These are phyloP conservation scores for Psilocybe sp. DNA, from an alignment of 768 basidiomycete species.

Conservation along the genomic window DNA sequence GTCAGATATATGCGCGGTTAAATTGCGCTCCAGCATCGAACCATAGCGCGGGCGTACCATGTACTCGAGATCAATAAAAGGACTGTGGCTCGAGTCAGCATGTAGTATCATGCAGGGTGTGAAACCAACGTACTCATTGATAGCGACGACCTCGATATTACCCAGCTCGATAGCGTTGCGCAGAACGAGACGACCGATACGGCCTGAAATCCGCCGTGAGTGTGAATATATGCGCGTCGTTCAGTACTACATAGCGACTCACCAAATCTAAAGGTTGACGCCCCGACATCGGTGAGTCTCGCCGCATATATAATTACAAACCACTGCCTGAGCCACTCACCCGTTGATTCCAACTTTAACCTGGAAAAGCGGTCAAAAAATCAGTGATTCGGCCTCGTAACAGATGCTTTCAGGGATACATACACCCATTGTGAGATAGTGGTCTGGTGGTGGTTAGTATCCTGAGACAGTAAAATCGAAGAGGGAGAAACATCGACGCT, in stretches of 20 bases:
- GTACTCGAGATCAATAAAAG: constrained; percentile 91
- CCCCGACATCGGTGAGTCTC: too few species aligned
- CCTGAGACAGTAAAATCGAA: too few species aligned
- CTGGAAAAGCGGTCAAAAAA: constrained; percentile 11
- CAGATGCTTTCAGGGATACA: too few species aligned
- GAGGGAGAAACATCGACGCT: too few species aligned
- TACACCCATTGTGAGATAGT: too few species aligned
- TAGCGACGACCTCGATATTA: constrained; percentile 74
- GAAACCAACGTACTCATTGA: constrained; percentile 73
- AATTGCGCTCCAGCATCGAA: too few species aligned
- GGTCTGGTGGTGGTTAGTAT: too few species aligned
- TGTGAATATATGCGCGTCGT: neutral
- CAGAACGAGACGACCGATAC: constrained; percentile 94
- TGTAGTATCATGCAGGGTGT: neutral
- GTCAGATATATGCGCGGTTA: neutral
- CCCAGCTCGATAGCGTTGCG: constrained; percentile 78
- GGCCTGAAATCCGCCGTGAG: constrained; percentile 47
- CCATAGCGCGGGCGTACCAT: constrained; percentile 56
- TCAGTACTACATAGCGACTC: constrained; percentile 18
- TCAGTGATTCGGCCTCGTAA: too few species aligned
- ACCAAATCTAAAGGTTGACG: constrained; percentile 58
- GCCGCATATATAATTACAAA: too few species aligned
- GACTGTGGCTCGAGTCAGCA: constrained; percentile 41
- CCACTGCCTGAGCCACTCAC: constrained; percentile 46
- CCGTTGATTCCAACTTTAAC: constrained; percentile 93